Evolutionary conservation across 1,284 basidiomycete species (phyloP).

Genomic region (Leccinum huronense): DNA sequence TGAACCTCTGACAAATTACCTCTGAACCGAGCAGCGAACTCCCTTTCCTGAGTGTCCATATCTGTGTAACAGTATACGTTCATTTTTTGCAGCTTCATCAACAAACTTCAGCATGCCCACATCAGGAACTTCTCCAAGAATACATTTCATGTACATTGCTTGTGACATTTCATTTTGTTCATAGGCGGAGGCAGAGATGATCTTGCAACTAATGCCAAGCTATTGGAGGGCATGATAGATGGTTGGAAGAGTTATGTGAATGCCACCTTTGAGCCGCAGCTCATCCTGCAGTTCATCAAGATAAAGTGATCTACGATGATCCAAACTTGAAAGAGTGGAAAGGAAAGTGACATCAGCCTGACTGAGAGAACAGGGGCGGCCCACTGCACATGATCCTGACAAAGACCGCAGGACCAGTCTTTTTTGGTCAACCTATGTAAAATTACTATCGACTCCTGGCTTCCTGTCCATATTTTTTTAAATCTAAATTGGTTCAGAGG

Average conservation of each 20-base stretch:
- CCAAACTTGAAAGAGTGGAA: neutral
- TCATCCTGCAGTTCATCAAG: conserved; percentile 4
- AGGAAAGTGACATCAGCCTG: neutral
- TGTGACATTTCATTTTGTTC: neutral
- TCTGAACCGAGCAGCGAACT: neutral
- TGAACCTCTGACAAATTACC: neutral
- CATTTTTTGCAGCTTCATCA: conserved; percentile 30
- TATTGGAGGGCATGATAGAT: neutral
- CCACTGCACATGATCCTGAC: neutral
- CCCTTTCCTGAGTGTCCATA: conserved; percentile 8
- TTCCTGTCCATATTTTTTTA: too few species aligned
- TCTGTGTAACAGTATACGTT: conserved; percentile 13
- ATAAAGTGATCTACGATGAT: conserved; percentile 1
- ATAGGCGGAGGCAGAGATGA: neutral
- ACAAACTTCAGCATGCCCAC: conserved; percentile 17
- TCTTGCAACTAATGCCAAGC: conserved; percentile 1
- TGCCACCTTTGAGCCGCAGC: neutral
- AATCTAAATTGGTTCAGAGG: too few species aligned
- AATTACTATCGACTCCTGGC: too few species aligned
- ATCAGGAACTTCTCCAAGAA: conserved; percentile 3
- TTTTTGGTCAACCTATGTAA: too few species aligned
- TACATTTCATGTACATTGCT: conserved; percentile 6
- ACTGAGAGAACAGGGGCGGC: neutral
- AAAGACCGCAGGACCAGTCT: too few species aligned
- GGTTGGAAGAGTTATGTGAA: conserved; percentile 1